Evolutionary conservation across 352 stramenopile genomes (phyloP), one percentile per base, ranked within the genome.

Genomic region (Phytophthora tentaculata): DNA sequence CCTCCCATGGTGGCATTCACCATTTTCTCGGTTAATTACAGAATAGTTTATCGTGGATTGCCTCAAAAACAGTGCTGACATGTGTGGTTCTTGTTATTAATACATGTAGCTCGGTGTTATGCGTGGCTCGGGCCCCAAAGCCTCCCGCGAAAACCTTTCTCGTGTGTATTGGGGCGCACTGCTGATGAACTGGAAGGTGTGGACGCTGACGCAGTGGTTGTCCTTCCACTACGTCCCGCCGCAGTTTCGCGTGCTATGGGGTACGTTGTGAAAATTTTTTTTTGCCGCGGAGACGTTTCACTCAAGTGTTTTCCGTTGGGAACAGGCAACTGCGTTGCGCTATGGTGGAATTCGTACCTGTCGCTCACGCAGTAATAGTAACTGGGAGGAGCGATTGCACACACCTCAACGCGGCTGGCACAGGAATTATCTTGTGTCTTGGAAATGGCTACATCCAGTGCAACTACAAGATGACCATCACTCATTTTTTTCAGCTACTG

Each of bases 331-430:
- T 77, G 74, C 55, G 66, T 90, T 29, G 83, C 83, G 26, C 80
- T 93, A 26, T 91, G 83, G 84, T 93, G 84, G 84, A 93, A 90
- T 60, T 77, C 81, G 70, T 93, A 93, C 69, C 68, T 93, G 55
- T 91, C 83, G 32, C 81, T 93, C 67, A 70, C 77, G 32, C 83
- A 91, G 32, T 79, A 91, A 64, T 65, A 44, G 69, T 87, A 70
- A 68, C 51, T 35, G 62, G 54, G 14, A 24, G 60, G 14, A 24
- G 60, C 45, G 48, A 54, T 37, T 58, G 55, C 35, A 69, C 51
- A 54, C n/a, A 20, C n/a, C n/a, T n/a, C 22, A 2, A 56, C 14
- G 57, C 56, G 32, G 37, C 22, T 57, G 44, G n/a, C 28, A 5
- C 49, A 37, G 32, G 67, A 74, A 74, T 56, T 59, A 71, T 74